These are phyloP conservation scores for Extremus antarcticus DNA, from an alignment of 495 filamentous ascomycete genomes.

Conservation along the genomic window DNA sequence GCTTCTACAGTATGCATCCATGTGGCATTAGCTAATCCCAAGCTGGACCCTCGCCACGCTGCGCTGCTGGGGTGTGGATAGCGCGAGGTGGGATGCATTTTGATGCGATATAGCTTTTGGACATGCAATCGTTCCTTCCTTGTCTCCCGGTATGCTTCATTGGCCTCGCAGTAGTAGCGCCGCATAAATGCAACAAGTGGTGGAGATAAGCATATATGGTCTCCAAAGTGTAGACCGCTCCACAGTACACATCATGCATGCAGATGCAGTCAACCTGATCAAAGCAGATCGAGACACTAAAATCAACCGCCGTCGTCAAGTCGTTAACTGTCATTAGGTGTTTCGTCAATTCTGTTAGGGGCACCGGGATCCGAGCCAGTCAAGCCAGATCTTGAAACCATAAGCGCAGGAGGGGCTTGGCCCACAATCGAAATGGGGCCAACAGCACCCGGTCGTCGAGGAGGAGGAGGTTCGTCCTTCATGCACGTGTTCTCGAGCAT, in stretches of 20 bases:
- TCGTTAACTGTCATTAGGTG: constrained; percentile 6
- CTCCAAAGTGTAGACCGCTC: background rate
- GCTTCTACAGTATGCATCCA: no score
- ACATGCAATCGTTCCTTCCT: background rate
- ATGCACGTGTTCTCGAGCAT: constrained; percentile 94
- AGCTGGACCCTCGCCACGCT: no score
- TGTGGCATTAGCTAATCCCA: no score
- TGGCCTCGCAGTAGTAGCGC: background rate
- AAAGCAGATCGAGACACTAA: background rate
- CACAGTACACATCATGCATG: background rate
- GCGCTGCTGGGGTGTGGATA: no score
- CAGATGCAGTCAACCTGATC: background rate
- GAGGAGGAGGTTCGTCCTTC: constrained; percentile 66
- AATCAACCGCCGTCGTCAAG: background rate
- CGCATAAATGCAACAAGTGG: background rate
- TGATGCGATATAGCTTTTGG: background rate
- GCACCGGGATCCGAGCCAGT: background rate
- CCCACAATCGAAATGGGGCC: background rate
- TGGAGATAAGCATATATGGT: no score
- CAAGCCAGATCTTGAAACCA: constrained; percentile 10
- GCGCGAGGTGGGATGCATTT: background rate
- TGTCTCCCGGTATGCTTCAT: no score
- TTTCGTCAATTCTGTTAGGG: constrained; percentile 1
- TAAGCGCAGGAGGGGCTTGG: constrained; percentile 11
- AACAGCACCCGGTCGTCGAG: constrained; percentile 15